Evolutionary conservation across 352 stramenopile genomes (phyloP).

Genomic region (Albugo candida): DNA sequence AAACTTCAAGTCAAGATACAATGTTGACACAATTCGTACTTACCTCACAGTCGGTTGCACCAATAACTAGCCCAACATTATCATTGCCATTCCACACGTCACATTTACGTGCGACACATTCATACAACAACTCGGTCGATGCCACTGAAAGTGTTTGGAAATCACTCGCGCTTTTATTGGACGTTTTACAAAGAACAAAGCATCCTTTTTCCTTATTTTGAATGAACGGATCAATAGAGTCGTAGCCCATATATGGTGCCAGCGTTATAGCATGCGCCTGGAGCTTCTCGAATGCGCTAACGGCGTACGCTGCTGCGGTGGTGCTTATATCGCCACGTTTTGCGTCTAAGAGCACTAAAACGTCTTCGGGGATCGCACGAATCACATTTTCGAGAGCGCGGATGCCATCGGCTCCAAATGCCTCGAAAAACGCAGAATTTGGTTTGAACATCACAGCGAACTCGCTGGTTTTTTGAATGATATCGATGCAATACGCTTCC

Average conservation of each 20-base stretch:
- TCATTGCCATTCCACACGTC: constrained; percentile 79
- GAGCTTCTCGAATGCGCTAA: constrained; percentile 85
- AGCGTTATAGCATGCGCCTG: constrained; percentile 92
- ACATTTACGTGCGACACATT: constrained; percentile 83
- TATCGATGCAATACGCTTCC: constrained; percentile 85
- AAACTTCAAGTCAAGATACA: not conserved
- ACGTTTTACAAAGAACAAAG: constrained; percentile 99
- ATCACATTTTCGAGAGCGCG: constrained; percentile 84
- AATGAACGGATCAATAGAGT: constrained; percentile 95
- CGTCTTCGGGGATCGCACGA: constrained; percentile 64
- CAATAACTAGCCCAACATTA: constrained; percentile 93
- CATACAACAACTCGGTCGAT: constrained; percentile 37
- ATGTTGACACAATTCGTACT: not conserved
- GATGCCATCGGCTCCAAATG: constrained; percentile 73
- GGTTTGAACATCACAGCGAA: constrained; percentile 95
- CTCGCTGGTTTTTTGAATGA: constrained; percentile 90
- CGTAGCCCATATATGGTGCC: constrained; percentile 95
- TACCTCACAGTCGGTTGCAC: constrained; percentile 85
- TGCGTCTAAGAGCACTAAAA: constrained; percentile 93
- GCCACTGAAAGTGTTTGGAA: constrained; percentile 76
- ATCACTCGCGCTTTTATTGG: constrained; percentile 93
- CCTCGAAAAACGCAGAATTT: constrained; percentile 99
- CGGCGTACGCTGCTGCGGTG: constrained; percentile 91
- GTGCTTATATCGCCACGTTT: constrained; percentile 98
- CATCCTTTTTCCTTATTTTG: constrained; percentile 70